phyloP scores from a whole-genome alignment of 2,329 filamentous ascomycete species.

The Pseudogymnoascus sp. region DNA sequence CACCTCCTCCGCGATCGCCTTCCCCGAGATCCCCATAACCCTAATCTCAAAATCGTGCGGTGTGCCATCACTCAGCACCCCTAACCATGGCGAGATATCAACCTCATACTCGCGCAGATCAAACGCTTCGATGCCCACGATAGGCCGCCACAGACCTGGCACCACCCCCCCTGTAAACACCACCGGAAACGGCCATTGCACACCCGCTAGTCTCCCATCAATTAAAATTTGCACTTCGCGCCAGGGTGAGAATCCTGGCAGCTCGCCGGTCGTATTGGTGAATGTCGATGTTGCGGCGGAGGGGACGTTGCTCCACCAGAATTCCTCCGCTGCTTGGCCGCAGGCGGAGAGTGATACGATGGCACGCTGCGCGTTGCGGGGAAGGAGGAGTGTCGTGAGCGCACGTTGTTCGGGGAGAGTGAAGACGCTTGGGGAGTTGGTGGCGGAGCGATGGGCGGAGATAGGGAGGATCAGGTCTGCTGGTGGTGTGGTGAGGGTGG shows the following conservation, averaged over 20 bases:
- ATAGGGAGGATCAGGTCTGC: conserved; percentile 61
- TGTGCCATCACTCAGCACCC: conserved; percentile 56
- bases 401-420: conserved; percentile 55
- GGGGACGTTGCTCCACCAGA: conserved; percentile 76
- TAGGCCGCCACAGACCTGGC: conserved; percentile 66
- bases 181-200: conserved; percentile 73
- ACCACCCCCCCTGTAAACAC: conserved; percentile 77
- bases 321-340: conserved; percentile 69
- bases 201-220: conserved; percentile 63
- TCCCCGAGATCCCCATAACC: conserved; percentile 51
- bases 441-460: conserved; percentile 43
- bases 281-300: conserved; percentile 54
- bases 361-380: conserved; percentile 57
- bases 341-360: conserved; percentile 70
- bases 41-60: conserved; percentile 60
- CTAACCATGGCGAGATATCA: conserved; percentile 70
- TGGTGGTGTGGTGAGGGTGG: conserved; percentile 32
- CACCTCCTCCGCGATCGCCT: conserved; percentile 44
- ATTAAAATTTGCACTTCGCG: conserved; percentile 71
- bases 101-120: conserved; percentile 74
- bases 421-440: conserved; percentile 56
- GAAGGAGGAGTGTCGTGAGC: conserved; percentile 51
- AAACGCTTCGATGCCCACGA: conserved; percentile 71
- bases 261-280: conserved; percentile 41
- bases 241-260: conserved; percentile 64